Conservation (phyloP, 192 early-diverging fungal species). For the Podila verticillata region DNA sequence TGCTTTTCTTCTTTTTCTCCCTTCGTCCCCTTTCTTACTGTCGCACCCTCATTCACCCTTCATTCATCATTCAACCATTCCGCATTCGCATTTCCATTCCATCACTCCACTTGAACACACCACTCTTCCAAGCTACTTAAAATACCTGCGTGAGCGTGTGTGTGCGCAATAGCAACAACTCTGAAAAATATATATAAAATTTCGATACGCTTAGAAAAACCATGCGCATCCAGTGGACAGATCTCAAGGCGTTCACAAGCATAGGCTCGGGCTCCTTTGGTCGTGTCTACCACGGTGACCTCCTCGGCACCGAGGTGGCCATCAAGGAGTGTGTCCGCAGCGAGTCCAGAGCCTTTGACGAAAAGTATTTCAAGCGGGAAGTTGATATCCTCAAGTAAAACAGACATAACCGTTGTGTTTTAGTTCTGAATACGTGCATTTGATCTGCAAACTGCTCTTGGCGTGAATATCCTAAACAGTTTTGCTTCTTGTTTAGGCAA, state of each 20-base stretch:
- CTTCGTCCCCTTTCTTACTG: neutral
- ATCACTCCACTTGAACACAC: neutral
- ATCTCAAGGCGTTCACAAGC: conserved; percentile 37
- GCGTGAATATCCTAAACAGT: too few species aligned
- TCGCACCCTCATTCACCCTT: neutral
- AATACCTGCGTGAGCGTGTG: too few species aligned
- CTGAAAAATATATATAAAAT: neutral
- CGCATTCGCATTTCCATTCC: neutral
- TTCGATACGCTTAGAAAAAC: neutral
- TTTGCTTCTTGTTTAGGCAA: neutral
- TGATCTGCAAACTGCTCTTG: neutral
- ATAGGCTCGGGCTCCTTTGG: conserved; percentile 50
- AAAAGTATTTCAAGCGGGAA: conserved; percentile 50
- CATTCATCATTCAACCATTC: neutral
- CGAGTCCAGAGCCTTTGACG: conserved; percentile 45
- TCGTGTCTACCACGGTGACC: conserved; percentile 38
- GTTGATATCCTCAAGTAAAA: conserved; percentile 34
- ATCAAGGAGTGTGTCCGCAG: conserved; percentile 50
- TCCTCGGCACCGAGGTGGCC: conserved; percentile 47
- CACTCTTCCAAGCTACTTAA: neutral
- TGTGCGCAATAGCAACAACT: too few species aligned
- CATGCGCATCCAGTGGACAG: conserved; percentile 48
- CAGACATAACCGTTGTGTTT: neutral
- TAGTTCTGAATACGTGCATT: neutral
- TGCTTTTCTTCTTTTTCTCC: neutral